A percentile compares a stretch with the other conserved stretches of the same genome.
Evolutionary conservation across 1,139 yeast species (phyloP).

Genomic region (Debaryomyces sp.): DNA sequence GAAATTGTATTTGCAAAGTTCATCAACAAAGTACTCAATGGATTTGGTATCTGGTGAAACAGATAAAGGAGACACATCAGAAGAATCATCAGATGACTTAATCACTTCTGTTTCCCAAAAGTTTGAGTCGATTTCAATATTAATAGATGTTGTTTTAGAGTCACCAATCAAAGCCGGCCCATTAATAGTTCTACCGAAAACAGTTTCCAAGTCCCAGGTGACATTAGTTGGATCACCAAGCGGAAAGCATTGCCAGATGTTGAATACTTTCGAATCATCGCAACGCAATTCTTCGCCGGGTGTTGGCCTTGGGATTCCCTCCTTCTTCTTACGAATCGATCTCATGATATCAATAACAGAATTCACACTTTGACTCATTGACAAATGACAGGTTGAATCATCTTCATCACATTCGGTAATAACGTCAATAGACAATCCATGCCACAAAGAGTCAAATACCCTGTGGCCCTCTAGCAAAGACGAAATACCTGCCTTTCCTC

Average conservation of each 20-base stretch:
- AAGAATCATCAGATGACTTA: constrained; percentile 18
- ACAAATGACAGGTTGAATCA: constrained; percentile 46
- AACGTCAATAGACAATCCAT: constrained; percentile 86
- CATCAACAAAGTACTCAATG: constrained; percentile 30
- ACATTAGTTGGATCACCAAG: constrained; percentile 55
- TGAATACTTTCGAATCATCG: constrained; percentile 60
- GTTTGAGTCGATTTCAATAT: constrained; percentile 44
- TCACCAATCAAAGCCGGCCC: constrained; percentile 63
- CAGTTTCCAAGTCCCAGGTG: constrained; percentile 57
- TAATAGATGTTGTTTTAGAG: constrained; percentile 39
- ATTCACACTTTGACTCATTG: constrained; percentile 72
- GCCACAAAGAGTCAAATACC: constrained; percentile 95
- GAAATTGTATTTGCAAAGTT: constrained; percentile 39
- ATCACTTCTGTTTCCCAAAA: constrained; percentile 49
- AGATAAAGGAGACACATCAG: constrained; percentile 14
- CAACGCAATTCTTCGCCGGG: constrained; percentile 72
- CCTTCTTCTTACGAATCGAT: constrained; percentile 57
- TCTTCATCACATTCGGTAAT: constrained; percentile 51
- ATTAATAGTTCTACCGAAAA: constrained; percentile 68
- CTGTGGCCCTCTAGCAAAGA: constrained; percentile 91
- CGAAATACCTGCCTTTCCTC: constrained; percentile 89
- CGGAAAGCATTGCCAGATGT: constrained; percentile 79
- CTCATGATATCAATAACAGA: constrained; percentile 75
- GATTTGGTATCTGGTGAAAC: constrained; percentile 18
- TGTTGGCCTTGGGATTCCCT: constrained; percentile 80